These are phyloP conservation scores for Beauveria bassiana DNA, from an alignment of 2,329 filamentous ascomycete species.

Conservation along the genomic window DNA sequence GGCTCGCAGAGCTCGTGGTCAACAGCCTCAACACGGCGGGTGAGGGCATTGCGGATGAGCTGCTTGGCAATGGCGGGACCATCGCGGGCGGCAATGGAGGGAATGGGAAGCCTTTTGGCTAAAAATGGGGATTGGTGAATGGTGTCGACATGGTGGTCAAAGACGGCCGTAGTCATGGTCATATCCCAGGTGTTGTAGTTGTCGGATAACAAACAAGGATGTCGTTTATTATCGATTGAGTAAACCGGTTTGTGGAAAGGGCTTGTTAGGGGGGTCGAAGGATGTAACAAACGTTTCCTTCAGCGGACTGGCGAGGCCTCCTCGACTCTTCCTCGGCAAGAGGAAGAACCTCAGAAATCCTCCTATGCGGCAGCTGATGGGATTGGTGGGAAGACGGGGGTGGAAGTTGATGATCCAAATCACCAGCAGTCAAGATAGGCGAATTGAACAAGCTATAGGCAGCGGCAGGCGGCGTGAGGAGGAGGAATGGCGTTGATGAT, in stretches of 20 bases:
- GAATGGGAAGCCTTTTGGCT: slow-evolving; percentile 36
- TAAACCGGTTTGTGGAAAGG: slow-evolving; percentile 30
- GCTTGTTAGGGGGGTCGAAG: slow-evolving; percentile 85
- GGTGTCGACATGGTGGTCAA: slow-evolving; percentile 44
- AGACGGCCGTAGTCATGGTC: slow-evolving; percentile 57
- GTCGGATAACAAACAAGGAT: not conserved
- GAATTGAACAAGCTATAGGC: slow-evolving; percentile 40
- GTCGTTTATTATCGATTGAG: slow-evolving; percentile 11
- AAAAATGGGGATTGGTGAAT: slow-evolving; percentile 41
- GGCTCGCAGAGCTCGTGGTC: slow-evolving; percentile 82
- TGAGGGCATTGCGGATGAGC: slow-evolving; percentile 79
- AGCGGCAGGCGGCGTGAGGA: slow-evolving; percentile 39
- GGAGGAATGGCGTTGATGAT: slow-evolving; percentile 60
- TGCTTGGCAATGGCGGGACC: slow-evolving; percentile 53
- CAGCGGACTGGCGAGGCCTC: slow-evolving; percentile 89
- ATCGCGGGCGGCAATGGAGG: slow-evolving; percentile 32
- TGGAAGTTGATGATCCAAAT: slow-evolving; percentile 37
- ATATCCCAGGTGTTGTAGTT: slow-evolving; percentile 41
- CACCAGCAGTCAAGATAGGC: slow-evolving; percentile 41
- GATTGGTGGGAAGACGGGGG: slow-evolving; percentile 50
- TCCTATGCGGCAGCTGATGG: slow-evolving; percentile 99
- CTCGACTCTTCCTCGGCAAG: slow-evolving; percentile 98
- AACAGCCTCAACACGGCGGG: slow-evolving; percentile 74
- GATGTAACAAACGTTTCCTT: slow-evolving; percentile 86
- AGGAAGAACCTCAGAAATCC: slow-evolving; percentile 97